These are phyloP conservation scores for Xylaria arbuscula DNA, from an alignment of 2,329 filamentous ascomycete genomes.

Conservation along the genomic window DNA sequence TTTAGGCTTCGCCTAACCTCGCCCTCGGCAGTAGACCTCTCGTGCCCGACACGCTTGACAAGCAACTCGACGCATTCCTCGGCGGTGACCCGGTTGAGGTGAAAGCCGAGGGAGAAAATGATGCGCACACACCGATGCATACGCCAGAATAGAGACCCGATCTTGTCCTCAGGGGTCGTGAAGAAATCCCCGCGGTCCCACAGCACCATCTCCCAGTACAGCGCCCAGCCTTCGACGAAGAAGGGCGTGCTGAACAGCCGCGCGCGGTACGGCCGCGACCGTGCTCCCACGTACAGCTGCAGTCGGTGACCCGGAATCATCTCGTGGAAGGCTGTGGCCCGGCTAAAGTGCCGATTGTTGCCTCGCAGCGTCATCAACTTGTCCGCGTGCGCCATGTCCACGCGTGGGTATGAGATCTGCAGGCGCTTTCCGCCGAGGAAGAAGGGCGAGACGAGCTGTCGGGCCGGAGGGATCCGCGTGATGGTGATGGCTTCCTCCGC, in stretches of 20 bases:
- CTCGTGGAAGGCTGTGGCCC: conserved; percentile 71
- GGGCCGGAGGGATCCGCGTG: conserved; percentile 65
- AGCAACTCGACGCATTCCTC: conserved; percentile 67
- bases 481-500: conserved; percentile 66
- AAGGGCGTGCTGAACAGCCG: conserved; percentile 66
- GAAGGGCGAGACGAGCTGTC: conserved; percentile 67
- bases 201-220: conserved; percentile 71
- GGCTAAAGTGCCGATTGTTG: conserved; percentile 67
- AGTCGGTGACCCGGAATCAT: conserved; percentile 69
- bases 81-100: conserved; percentile 64
- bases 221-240: conserved; percentile 70
- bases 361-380: conserved; percentile 71
- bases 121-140: conserved; percentile 72
- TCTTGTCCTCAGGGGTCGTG: conserved; percentile 60
- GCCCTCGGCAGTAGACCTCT: conserved; percentile 68
- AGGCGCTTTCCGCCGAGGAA: conserved; percentile 67
- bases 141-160: conserved; percentile 71
- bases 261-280: conserved; percentile 60
- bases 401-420: conserved; percentile 66
- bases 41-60: conserved; percentile 67
- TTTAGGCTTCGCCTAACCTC: conserved; percentile 68
- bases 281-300: conserved; percentile 61
- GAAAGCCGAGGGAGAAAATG: conserved; percentile 67
- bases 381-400: conserved; percentile 62
- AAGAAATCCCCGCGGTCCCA: conserved; percentile 66